Conservation (phyloP, 306 rosid species). For the Alnus glutinosa region DNA sequence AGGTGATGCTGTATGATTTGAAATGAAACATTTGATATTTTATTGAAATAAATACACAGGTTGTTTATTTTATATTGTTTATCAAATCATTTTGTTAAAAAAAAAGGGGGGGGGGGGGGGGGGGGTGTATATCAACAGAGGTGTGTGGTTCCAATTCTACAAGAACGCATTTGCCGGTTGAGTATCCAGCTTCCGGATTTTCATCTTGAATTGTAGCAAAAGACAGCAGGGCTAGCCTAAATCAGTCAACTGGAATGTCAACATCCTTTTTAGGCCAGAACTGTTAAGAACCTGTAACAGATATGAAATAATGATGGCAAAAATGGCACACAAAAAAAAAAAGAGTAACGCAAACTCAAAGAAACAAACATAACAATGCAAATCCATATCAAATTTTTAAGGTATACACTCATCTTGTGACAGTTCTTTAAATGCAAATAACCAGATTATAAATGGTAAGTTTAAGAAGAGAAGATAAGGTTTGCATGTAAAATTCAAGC, state of each 20-base stretch:
- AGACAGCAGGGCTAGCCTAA: constrained; percentile 7
- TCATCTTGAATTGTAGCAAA: constrained; percentile 17
- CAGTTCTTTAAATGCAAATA: background rate
- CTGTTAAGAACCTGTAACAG: constrained; percentile 65
- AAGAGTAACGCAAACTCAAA: background rate
- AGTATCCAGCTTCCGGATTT: constrained; percentile 18
- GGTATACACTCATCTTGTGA: background rate
- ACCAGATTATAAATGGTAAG: background rate
- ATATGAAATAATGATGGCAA: constrained; percentile 2
- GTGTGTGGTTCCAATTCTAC: background rate
- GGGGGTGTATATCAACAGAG: background rate
- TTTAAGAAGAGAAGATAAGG: background rate
- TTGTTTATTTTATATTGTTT: background rate
- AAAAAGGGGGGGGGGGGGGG: background rate
- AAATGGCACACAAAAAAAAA: constrained; percentile 1
- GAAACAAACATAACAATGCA: background rate
- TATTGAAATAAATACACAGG: background rate
- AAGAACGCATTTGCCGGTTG: background rate
- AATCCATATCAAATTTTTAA: background rate
- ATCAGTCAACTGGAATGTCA: constrained; percentile 74
- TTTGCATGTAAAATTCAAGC: background rate
- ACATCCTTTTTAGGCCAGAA: constrained; percentile 69
- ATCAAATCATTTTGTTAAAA: too few species aligned
- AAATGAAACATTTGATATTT: background rate
- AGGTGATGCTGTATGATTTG: constrained; percentile 22